phyloP scores from a whole-genome alignment of 2,329 filamentous ascomycete genomes.

The Colletotrichum zoysiae region DNA sequence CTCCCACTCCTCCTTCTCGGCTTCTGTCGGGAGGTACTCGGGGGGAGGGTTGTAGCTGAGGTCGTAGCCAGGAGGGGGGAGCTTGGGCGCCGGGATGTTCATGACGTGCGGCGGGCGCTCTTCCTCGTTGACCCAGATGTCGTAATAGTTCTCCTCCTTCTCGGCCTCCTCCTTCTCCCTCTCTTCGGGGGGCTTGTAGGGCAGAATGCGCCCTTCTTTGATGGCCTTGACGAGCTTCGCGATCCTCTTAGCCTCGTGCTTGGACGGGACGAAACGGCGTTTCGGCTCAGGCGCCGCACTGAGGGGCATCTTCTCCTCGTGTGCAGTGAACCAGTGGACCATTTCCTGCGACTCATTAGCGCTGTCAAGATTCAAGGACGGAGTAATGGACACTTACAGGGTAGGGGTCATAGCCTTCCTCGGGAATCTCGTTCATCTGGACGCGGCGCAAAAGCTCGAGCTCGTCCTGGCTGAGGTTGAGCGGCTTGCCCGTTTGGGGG shows the following conservation, averaged over 20 bases:
- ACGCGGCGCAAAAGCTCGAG: slow-evolving; percentile 89
- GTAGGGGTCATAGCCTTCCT: slow-evolving; percentile 93
- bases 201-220: slow-evolving; percentile 91
- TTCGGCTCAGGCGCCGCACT: slow-evolving; percentile 97
- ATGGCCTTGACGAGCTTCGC: slow-evolving; percentile 99
- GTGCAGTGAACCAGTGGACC: slow-evolving; percentile 93
- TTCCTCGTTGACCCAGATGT: slow-evolving; percentile 95
- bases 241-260: slow-evolving; percentile 94
- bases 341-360: slow-evolving; percentile 69
- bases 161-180: slow-evolving; percentile 77
- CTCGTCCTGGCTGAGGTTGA: slow-evolving; percentile 89
- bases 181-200: slow-evolving; percentile 82
- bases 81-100: slow-evolving; percentile 94
- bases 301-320: slow-evolving; percentile 92
- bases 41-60: slow-evolving; percentile 96
- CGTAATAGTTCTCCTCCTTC: slow-evolving; percentile 80
- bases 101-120: slow-evolving; percentile 87
- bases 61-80: slow-evolving; percentile 92
- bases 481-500: slow-evolving; percentile 90
- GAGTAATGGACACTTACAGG: slow-evolving; percentile 66
- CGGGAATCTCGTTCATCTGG: slow-evolving; percentile 88
- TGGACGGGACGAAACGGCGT: slow-evolving; percentile 93
- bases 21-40: slow-evolving; percentile 90
- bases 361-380: slow-evolving; percentile 21
- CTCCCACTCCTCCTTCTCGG: slow-evolving; percentile 89